phyloP scores from a whole-genome alignment of 371 early-diverging fungal species.

The Globomyces sp. region DNA sequence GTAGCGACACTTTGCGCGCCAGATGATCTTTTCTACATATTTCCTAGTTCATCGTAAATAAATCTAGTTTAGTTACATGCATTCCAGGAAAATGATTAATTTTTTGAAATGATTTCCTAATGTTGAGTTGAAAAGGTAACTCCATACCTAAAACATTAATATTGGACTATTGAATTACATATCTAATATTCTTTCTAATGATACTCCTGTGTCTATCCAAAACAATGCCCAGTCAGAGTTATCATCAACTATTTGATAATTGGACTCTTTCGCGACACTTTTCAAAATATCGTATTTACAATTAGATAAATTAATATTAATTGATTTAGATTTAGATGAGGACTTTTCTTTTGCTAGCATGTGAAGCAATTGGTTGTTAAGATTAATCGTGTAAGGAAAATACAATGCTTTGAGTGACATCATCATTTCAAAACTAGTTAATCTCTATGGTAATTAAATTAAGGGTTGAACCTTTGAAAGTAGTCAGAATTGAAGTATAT shows the following conservation, averaged over 20 bases:
- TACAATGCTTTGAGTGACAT: too few relatives aligned
- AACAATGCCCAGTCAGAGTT: conserved; percentile 40
- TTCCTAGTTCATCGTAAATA: not conserved
- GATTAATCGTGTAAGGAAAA: too few relatives aligned
- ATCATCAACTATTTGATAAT: conserved; percentile 41
- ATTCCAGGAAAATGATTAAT: conserved; percentile 63
- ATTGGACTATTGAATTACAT: not conserved
- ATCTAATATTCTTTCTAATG: conserved; percentile 13
- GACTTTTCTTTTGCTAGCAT: too few relatives aligned
- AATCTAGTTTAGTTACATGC: conserved; percentile 27
- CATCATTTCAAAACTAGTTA: too few relatives aligned
- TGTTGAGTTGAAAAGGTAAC: not conserved
- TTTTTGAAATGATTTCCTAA: conserved; percentile 43
- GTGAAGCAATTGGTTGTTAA: too few relatives aligned
- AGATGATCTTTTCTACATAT: conserved; percentile 55
- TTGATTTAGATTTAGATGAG: not conserved
- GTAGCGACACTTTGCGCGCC: conserved; percentile 47
- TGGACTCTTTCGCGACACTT: conserved; percentile 30
- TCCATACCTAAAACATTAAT: too few relatives aligned
- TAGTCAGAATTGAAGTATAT: too few relatives aligned
- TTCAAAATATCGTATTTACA: conserved; percentile 53
- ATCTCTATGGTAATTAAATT: too few relatives aligned
- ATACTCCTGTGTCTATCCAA: conserved; percentile 56
- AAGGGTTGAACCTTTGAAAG: too few relatives aligned
- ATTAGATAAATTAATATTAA: conserved; percentile 15